Conservation (phyloP, 306 rosid genomes). For the Gleditsia sinensis region DNA sequence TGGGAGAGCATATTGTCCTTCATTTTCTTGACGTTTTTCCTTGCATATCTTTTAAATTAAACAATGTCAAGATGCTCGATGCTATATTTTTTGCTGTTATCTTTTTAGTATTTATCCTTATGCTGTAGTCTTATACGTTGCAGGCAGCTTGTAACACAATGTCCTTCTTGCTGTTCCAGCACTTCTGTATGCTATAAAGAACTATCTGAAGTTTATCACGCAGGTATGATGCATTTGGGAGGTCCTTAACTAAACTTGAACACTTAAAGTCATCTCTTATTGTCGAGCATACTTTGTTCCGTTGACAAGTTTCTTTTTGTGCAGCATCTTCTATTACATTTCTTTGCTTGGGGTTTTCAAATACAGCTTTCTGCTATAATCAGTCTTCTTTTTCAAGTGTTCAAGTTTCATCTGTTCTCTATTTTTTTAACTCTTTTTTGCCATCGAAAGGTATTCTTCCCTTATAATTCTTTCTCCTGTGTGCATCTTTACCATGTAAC, state of each 20-base stretch:
- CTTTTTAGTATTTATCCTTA: not conserved
- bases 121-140: not conserved
- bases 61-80: not conserved
- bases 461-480: no score
- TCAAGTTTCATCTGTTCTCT: not conserved
- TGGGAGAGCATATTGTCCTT: no score
- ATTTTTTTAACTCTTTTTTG: not conserved
- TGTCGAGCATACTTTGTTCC: not conserved
- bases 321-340: not conserved
- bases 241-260: no score
- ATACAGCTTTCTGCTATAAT: not conserved
- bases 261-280: not conserved
- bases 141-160: slow-evolving; percentile 75
- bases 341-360: not conserved
- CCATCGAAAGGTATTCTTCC: no score
- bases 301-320: not conserved
- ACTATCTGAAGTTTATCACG: slow-evolving; percentile 68
- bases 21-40: no score
- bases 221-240: slow-evolving; percentile 64
- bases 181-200: slow-evolving; percentile 63
- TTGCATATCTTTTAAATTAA: no score
- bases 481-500: not conserved
- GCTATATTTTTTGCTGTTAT: not conserved
- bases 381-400: not conserved
- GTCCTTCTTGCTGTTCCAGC: slow-evolving; percentile 76